Conservation (phyloP, 495 filamentous ascomycete species). For the Gamarada debralockiae region DNA sequence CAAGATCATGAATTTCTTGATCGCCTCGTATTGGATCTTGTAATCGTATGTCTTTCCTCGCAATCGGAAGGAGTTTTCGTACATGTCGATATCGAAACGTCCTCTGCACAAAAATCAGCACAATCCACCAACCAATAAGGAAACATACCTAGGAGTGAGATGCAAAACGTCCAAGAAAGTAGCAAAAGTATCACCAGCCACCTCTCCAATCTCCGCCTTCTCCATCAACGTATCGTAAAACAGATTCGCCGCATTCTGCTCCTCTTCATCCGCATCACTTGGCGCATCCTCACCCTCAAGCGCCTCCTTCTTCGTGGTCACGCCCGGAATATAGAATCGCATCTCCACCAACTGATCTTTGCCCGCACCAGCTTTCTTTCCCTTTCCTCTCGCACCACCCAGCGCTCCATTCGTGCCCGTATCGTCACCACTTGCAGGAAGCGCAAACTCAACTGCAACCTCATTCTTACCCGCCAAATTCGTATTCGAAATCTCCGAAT, state of each 20-base stretch:
- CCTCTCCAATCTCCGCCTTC: slow-evolving; percentile 98
- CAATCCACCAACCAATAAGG: slow-evolving; percentile 8
- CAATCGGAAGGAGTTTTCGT: slow-evolving; percentile 94
- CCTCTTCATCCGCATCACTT: slow-evolving; percentile 67
- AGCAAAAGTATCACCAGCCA: slow-evolving; percentile 94
- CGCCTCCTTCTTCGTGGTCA: slow-evolving; percentile 79
- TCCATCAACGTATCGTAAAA: slow-evolving; percentile 98
- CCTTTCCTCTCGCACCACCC: slow-evolving; percentile 72
- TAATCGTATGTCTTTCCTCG: slow-evolving; percentile 99
- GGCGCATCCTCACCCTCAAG: slow-evolving; percentile 65
- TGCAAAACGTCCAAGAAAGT: slow-evolving; percentile 97
- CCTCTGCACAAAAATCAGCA: slow-evolving; percentile 61
- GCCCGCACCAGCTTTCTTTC: slow-evolving; percentile 83
- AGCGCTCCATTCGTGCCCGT: slow-evolving; percentile 70
- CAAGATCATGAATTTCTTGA: slow-evolving; percentile 98
- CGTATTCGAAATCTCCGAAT: slow-evolving; percentile 95
- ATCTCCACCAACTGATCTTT: slow-evolving; percentile 95
- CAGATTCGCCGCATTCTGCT: slow-evolving; percentile 88
- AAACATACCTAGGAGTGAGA: slow-evolving; percentile 83
- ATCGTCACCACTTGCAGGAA: slow-evolving; percentile 60
- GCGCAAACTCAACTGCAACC: slow-evolving; percentile 89
- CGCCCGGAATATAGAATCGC: slow-evolving; percentile 97
- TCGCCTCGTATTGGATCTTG: slow-evolving; percentile 95
- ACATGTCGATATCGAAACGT: slow-evolving; percentile 99
- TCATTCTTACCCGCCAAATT: slow-evolving; percentile 98